These are phyloP conservation scores for Ascochyta fabae DNA, from an alignment of 2,329 filamentous ascomycete species.

Conservation along the genomic window DNA sequence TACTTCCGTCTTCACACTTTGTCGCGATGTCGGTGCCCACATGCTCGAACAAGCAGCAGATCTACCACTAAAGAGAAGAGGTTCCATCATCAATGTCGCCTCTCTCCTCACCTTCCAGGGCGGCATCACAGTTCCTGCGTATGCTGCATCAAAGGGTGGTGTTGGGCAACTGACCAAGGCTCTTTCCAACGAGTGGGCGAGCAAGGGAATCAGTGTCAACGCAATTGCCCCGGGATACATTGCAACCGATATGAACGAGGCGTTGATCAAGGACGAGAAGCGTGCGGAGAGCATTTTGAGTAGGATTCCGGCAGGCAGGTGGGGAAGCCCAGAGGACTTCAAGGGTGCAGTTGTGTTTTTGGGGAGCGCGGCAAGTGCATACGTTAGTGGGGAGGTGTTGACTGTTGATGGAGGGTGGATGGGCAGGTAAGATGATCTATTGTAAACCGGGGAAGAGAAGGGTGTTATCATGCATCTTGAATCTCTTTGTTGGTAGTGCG, in stretches of 20 bases:
- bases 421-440: conserved; percentile 66
- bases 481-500: too few relatives aligned
- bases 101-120: conserved; percentile 85
- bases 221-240: conserved; percentile 91
- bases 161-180: conserved; percentile 85
- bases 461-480: neutral
- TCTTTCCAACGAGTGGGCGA: conserved; percentile 84
- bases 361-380: conserved; percentile 76
- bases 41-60: conserved; percentile 67
- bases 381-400: conserved; percentile 82
- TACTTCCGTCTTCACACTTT: conserved; percentile 77
- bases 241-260: conserved; percentile 92
- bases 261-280: conserved; percentile 74
- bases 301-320: conserved; percentile 82
- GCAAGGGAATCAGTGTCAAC: conserved; percentile 82
- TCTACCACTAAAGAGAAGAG: conserved; percentile 61
- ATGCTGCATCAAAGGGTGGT: conserved; percentile 84
- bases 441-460: neutral
- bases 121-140: conserved; percentile 85
- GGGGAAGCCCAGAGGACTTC: conserved; percentile 86
- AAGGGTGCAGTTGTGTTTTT: conserved; percentile 82
- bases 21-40: conserved; percentile 78
- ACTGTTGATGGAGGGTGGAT: conserved; percentile 94
- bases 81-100: conserved; percentile 83
- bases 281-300: conserved; percentile 76